A percentile compares a stretch with the other conserved stretches of the same genome.
Evolutionary conservation across 768 basidiomycete genomes (phyloP).

Genomic region (Polyporus arcularius): DNA sequence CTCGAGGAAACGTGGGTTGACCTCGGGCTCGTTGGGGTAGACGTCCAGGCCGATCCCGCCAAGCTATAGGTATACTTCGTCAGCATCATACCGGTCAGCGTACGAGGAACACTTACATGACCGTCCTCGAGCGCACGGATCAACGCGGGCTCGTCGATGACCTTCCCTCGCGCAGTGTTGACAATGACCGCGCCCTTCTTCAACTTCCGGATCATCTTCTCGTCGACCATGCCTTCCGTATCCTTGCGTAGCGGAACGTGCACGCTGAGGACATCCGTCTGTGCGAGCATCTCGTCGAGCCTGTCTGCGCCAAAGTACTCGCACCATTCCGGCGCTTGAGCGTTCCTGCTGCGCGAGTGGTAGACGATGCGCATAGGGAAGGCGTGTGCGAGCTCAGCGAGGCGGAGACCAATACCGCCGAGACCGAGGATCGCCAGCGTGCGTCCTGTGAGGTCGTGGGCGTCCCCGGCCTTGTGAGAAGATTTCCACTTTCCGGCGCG

Average conservation of each 20-base stretch:
- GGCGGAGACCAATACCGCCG: slow-evolving; percentile 73
- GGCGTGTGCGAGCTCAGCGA: slow-evolving; percentile 70
- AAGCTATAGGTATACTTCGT: slow-evolving; percentile 47
- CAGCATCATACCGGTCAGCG: not conserved
- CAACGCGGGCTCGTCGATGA: slow-evolving; percentile 86
- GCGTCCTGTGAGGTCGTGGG: slow-evolving; percentile 67
- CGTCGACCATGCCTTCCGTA: slow-evolving; percentile 73
- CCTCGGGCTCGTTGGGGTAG: slow-evolving; percentile 79
- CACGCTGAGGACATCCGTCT: slow-evolving; percentile 82
- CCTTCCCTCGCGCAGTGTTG: slow-evolving; percentile 90
- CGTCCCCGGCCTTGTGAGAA: slow-evolving; percentile 42
- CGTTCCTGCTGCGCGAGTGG: slow-evolving; percentile 60
- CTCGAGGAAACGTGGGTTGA: slow-evolving; percentile 77
- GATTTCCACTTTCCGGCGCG: slow-evolving; percentile 65
- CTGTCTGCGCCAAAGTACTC: slow-evolving; percentile 69
- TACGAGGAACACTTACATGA: slow-evolving; percentile 60
- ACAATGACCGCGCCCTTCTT: slow-evolving; percentile 79
- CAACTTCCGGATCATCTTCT: slow-evolving; percentile 73
- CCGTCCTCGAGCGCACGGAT: slow-evolving; percentile 84
- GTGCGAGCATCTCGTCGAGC: slow-evolving; percentile 59
- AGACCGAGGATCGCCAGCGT: slow-evolving; percentile 76
- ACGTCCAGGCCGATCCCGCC: slow-evolving; percentile 84
- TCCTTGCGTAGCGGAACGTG: slow-evolving; percentile 79
- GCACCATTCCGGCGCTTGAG: slow-evolving; percentile 68
- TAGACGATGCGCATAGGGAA: slow-evolving; percentile 93